Percentiles rank a stretch among this genome's conserved stretches.
These are phyloP conservation scores for Talaromyces amestolkiae DNA, from an alignment of 2,329 filamentous ascomycete species.

Conservation along the genomic window DNA sequence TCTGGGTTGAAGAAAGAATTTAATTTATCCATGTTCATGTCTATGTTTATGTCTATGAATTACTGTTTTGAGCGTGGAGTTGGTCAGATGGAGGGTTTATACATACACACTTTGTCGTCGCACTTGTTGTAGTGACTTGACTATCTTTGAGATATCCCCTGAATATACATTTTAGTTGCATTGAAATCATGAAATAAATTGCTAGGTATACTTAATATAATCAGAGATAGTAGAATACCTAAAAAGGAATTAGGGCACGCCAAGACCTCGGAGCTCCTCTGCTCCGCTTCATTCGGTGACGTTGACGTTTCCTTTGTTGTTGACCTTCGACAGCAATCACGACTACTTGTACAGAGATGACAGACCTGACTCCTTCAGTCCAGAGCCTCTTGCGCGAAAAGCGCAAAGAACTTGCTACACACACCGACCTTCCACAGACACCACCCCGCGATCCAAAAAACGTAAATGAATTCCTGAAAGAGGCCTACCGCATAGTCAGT, in stretches of 20 bases:
- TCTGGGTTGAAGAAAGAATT: conserved; percentile 24
- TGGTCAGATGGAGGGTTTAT: conserved; percentile 12
- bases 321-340: not conserved
- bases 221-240: not conserved
- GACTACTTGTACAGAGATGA: conserved; percentile 29
- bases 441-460: conserved; percentile 27
- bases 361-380: conserved; percentile 41
- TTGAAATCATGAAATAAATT: too few species aligned
- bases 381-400: conserved; percentile 34
- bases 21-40: not conserved
- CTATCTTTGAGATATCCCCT: conserved; percentile 11
- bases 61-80: conserved; percentile 14
- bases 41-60: not conserved
- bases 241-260: conserved; percentile 16
- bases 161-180: not conserved
- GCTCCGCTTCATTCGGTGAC: conserved; percentile 14
- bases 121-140: not conserved
- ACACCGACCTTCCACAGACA: conserved; percentile 33
- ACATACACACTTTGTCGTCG: not conserved
- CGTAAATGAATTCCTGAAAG: conserved; percentile 85
- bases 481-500: conserved; percentile 83
- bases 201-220: too few species aligned
- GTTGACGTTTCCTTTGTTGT: conserved; percentile 13
- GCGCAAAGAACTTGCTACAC: conserved; percentile 14
- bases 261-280: conserved; percentile 3